Conservation (phyloP, 2,329 filamentous ascomycete species). For the Sarocladiaceae sp. region DNA sequence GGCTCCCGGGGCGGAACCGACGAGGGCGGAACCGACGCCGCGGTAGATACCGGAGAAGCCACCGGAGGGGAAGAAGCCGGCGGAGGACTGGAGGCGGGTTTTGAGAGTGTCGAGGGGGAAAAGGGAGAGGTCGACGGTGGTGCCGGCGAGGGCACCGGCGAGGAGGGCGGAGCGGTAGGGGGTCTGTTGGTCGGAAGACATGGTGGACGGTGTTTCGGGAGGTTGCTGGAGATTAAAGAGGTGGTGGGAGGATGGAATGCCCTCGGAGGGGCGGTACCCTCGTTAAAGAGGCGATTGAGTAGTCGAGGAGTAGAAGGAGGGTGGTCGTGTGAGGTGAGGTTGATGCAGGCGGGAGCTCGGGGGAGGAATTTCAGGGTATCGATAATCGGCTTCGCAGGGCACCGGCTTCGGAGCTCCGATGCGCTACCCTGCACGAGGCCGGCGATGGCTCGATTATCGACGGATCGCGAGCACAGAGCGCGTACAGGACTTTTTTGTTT, state of each 20-base stretch:
- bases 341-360: neutral
- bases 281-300: neutral
- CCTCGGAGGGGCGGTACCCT: neutral
- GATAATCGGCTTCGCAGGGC: neutral
- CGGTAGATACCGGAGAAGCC: constrained; percentile 91
- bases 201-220: neutral
- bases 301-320: neutral
- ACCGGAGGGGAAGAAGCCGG: constrained; percentile 72
- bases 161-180: constrained; percentile 56
- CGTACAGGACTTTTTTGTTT: too few species aligned
- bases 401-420: constrained; percentile 2
- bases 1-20: constrained; percentile 88
- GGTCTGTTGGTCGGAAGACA: constrained; percentile 18
- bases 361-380: neutral
- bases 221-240: neutral
- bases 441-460: constrained; percentile 1
- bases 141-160: constrained; percentile 87
- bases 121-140: constrained; percentile 92
- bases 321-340: neutral
- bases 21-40: constrained; percentile 80
- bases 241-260: neutral
- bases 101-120: constrained; percentile 98
- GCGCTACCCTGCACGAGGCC: neutral
- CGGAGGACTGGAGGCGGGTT: constrained; percentile 83
- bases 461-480: neutral